These are phyloP conservation scores for Schwanniomyces sp. DNA, from an alignment of 805 yeast species.

Conservation along the genomic window DNA sequence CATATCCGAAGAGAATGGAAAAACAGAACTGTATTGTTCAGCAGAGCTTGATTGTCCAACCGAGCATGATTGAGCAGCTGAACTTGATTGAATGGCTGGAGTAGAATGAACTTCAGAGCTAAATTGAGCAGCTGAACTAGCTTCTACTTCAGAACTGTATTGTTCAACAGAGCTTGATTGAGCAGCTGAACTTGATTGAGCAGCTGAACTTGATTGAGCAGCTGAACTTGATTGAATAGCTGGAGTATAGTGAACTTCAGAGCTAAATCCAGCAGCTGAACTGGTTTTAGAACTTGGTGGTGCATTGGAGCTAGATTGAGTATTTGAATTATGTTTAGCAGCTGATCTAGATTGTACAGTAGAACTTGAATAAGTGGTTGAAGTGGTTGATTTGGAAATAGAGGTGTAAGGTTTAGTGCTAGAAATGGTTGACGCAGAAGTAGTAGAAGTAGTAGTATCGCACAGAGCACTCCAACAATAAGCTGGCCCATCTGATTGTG, in stretches of 20 bases:
- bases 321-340: conserved; percentile 5
- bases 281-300: not conserved
- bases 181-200: too few relatives aligned
- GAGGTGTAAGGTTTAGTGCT: conserved; percentile 22
- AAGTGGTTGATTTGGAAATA: not conserved
- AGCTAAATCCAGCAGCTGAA: not conserved
- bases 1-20: too few relatives aligned
- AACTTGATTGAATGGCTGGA: too few relatives aligned
- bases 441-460: not conserved
- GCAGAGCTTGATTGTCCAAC: too few relatives aligned
- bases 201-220: too few relatives aligned
- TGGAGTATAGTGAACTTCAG: not conserved
- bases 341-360: not conserved
- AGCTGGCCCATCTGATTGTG: conserved; percentile 1
- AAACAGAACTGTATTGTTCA: too few relatives aligned
- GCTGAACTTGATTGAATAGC: too few relatives aligned
- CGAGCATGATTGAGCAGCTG: too few relatives aligned
- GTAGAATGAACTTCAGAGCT: too few relatives aligned
- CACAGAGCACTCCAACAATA: conserved; percentile 33
- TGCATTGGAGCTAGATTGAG: conserved; percentile 15
- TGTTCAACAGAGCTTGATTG: too few relatives aligned
- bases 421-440: not conserved
- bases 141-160: too few relatives aligned
- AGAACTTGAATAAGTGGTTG: not conserved
- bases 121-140: too few relatives aligned